Conservation (phyloP, 1,284 basidiomycete genomes). For the Lignosus rhinocerotis region DNA sequence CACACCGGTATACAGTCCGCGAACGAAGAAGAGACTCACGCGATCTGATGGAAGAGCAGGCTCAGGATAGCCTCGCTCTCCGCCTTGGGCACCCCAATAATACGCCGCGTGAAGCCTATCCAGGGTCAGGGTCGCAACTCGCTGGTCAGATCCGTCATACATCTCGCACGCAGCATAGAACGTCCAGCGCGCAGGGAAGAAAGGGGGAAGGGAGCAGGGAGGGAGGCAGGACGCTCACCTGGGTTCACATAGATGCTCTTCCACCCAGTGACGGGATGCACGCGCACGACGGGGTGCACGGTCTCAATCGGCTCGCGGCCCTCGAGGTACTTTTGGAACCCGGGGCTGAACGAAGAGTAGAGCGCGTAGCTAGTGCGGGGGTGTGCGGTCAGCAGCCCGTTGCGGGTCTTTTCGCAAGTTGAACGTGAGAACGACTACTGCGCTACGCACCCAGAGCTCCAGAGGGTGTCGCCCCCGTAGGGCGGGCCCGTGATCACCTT, state of each 20-base stretch:
- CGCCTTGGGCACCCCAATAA: slow-evolving; percentile 76
- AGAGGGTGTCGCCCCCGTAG: slow-evolving; percentile 69
- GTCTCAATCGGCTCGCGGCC: slow-evolving; percentile 70
- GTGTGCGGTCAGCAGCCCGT: slow-evolving; percentile 14
- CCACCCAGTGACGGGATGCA: slow-evolving; percentile 82
- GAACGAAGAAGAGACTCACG: slow-evolving; percentile 14
- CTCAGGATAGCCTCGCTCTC: slow-evolving; percentile 73
- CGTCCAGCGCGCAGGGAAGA: neutral
- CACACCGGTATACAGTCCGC: neutral
- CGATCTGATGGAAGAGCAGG: slow-evolving; percentile 72
- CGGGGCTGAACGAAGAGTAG: slow-evolving; percentile 70
- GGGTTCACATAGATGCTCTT: slow-evolving; percentile 78
- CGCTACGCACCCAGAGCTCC: slow-evolving; percentile 59
- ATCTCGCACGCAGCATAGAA: neutral
- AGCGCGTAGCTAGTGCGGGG: slow-evolving; percentile 51
- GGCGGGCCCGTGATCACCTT: slow-evolving; percentile 67
- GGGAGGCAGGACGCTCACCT: slow-evolving; percentile 34
- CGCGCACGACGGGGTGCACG: slow-evolving; percentile 65
- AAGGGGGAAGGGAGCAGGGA: neutral
- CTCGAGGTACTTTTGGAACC: slow-evolving; percentile 68
- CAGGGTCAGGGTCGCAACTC: neutral
- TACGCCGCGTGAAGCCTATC: slow-evolving; percentile 65
- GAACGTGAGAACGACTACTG: neutral
- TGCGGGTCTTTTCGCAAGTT: neutral
- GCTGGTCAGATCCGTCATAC: slow-evolving; percentile 3